Conservation (phyloP, 2,329 filamentous ascomycete species). For the Nothopassalora personata region DNA sequence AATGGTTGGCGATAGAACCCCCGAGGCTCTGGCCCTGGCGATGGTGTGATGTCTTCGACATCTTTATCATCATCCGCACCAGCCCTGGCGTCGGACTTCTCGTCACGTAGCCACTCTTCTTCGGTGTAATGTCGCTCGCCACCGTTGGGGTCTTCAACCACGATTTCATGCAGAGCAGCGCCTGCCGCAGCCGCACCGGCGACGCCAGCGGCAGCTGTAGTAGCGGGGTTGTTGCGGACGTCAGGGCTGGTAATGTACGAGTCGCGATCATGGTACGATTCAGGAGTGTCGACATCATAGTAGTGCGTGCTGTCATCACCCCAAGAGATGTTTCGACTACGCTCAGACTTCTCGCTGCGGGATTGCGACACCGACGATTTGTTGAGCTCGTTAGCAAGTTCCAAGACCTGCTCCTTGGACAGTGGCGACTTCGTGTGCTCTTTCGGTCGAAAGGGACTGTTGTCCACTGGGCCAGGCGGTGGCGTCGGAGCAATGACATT, state of each 20-base stretch:
- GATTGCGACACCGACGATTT: constrained; percentile 3
- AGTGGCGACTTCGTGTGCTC: constrained; percentile 32
- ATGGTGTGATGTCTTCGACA: constrained; percentile 11
- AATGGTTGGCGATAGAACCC: constrained; percentile 35
- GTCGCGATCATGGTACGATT: constrained; percentile 29
- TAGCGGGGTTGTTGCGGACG: constrained; percentile 5
- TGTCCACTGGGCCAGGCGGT: constrained; percentile 41
- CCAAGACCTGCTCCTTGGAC: constrained; percentile 12
- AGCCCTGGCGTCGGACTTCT: neutral
- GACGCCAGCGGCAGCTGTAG: constrained; percentile 7
- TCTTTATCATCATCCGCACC: constrained; percentile 8
- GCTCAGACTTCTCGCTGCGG: constrained; percentile 15
- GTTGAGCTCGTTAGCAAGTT: constrained; percentile 12
- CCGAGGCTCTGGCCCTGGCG: constrained; percentile 1
- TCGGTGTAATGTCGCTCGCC: constrained; percentile 31
- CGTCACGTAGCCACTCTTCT: constrained; percentile 13
- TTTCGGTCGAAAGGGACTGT: constrained; percentile 33
- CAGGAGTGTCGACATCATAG: constrained; percentile 44
- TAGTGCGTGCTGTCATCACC: constrained; percentile 44
- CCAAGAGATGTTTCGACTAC: constrained; percentile 40
- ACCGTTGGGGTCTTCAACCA: constrained; percentile 36
- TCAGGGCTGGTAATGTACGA: constrained; percentile 22
- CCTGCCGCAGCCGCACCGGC: constrained; percentile 13
- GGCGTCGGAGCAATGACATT: constrained; percentile 56
- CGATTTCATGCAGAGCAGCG: constrained; percentile 34